Evolutionary conservation across 108 stramenopile species (phyloP).

Genomic region (Nitzschia sp.): DNA sequence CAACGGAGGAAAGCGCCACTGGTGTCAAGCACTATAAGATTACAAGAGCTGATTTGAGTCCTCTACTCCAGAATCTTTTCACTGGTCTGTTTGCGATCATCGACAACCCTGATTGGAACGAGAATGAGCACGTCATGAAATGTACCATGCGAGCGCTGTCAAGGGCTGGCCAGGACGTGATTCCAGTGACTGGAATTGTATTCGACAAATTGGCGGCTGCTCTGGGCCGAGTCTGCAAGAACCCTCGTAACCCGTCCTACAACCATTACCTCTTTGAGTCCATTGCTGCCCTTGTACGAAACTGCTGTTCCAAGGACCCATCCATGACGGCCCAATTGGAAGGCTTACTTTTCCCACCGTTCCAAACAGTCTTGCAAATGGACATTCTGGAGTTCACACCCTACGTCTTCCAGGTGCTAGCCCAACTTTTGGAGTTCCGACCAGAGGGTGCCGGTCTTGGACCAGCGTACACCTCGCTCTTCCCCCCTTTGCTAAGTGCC

Average conservation of each 20-base stretch:
- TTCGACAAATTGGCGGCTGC: conserved; percentile 81
- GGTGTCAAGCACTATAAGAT: conserved; percentile 55
- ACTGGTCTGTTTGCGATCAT: conserved; percentile 87
- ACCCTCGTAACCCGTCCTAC: conserved; percentile 96
- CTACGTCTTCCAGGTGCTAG: conserved; percentile 98
- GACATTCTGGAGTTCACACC: conserved; percentile 95
- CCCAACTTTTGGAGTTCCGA: conserved; percentile 91
- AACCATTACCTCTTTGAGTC: conserved; percentile 98
- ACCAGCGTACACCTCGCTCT: conserved; percentile 78
- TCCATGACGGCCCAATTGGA: conserved; percentile 74
- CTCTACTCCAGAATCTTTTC: conserved; percentile 83
- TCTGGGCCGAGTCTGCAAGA: conserved; percentile 86
- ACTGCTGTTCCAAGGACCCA: conserved; percentile 77
- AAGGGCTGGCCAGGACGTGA: conserved; percentile 74
- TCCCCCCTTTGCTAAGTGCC: conserved; percentile 85
- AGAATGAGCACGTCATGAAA: conserved; percentile 99
- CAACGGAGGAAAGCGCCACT: conserved; percentile 53
- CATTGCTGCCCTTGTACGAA: conserved; percentile 88
- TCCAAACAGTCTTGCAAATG: conserved; percentile 89
- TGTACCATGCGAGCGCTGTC: conserved; percentile 90
- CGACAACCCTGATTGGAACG: conserved; percentile 76
- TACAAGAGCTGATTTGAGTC: conserved; percentile 65
- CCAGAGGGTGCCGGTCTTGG: conserved; percentile 69
- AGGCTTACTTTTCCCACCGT: conserved; percentile 89
- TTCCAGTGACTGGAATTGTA: conserved; percentile 85